Percentiles rank a stretch among this genome's conserved stretches.
Evolutionary conservation across 176 grass and related monocot genomes (phyloP).

Genomic region (Saccharum spontaneum): DNA sequence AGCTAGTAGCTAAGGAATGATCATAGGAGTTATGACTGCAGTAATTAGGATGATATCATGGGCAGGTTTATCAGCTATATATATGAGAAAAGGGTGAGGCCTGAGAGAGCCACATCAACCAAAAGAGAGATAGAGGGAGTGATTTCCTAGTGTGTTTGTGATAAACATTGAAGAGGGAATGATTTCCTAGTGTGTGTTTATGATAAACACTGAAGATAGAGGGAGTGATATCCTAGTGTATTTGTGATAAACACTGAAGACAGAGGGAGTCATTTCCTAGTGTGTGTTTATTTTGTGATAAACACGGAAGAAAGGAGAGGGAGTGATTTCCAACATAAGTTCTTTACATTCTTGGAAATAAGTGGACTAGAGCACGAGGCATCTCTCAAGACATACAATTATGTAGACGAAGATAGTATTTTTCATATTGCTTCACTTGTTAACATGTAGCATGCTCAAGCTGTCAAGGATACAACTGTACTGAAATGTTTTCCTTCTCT

Average conservation of each 20-base stretch:
- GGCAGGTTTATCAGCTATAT: background rate
- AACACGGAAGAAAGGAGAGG: background rate
- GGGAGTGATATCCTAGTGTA: background rate
- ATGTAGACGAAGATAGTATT: background rate
- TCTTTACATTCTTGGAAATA: constrained; percentile 12
- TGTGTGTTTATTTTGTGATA: background rate
- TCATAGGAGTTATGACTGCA: background rate
- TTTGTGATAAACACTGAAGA: background rate
- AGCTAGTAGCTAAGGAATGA: background rate
- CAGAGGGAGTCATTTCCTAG: background rate
- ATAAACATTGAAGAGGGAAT: background rate
- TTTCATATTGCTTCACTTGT: constrained; percentile 7
- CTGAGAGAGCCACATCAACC: background rate
- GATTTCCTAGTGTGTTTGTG: background rate
- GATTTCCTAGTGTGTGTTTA: background rate
- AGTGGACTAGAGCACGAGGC: background rate
- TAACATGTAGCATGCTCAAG: constrained; percentile 5
- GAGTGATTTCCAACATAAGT: background rate
- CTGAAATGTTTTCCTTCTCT: constrained; percentile 4
- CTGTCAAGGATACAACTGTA: background rate
- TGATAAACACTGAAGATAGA: background rate
- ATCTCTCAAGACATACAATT: constrained; percentile 9
- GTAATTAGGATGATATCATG: background rate
- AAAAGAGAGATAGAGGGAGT: background rate
- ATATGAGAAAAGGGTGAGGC: background rate